Conservation (phyloP, 164 flowering plant species). For the Warburgia ugandensis region DNA sequence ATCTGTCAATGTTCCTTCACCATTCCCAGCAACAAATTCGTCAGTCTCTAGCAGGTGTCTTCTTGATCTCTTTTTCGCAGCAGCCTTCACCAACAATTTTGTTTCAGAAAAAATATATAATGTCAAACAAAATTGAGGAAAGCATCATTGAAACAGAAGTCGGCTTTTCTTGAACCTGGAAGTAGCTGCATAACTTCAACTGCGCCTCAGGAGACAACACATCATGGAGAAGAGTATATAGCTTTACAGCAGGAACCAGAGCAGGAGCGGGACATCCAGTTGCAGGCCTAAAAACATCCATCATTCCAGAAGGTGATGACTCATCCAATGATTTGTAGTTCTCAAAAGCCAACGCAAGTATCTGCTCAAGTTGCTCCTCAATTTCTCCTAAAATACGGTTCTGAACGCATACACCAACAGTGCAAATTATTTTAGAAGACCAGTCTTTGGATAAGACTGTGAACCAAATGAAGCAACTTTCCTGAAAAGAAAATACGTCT, state of each 20-base stretch:
- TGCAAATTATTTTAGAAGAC: conserved; percentile 1
- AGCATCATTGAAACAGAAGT: not conserved
- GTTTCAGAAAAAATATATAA: conserved; percentile 1
- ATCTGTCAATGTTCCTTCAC: conserved; percentile 51
- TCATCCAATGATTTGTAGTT: conserved; percentile 91
- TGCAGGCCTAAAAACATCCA: conserved; percentile 66
- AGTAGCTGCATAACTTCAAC: conserved; percentile 55
- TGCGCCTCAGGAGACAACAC: conserved; percentile 83
- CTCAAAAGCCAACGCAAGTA: conserved; percentile 73
- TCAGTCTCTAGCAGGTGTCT: conserved; percentile 85
- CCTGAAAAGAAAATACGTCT: not conserved
- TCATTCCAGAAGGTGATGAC: conserved; percentile 60
- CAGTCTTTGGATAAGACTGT: not conserved
- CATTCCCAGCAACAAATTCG: conserved; percentile 56
- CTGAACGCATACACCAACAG: conserved; percentile 28
- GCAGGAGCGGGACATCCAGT: conserved; percentile 81
- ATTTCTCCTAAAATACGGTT: conserved; percentile 85
- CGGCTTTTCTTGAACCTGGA: conserved; percentile 50
- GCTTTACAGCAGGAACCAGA: conserved; percentile 69
- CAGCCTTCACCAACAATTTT: conserved; percentile 40
- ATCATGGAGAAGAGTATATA: conserved; percentile 80
- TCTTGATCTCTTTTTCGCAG: conserved; percentile 83
- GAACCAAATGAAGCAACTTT: not conserved
- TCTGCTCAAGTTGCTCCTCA: conserved; percentile 74
- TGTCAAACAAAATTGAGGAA: conserved; percentile 5